A percentile compares a stretch with the other conserved stretches of the same genome.
These are phyloP conservation scores for Aspergillus sclerotiicarbonarius DNA, from an alignment of 495 filamentous ascomycete genomes.

Conservation along the genomic window DNA sequence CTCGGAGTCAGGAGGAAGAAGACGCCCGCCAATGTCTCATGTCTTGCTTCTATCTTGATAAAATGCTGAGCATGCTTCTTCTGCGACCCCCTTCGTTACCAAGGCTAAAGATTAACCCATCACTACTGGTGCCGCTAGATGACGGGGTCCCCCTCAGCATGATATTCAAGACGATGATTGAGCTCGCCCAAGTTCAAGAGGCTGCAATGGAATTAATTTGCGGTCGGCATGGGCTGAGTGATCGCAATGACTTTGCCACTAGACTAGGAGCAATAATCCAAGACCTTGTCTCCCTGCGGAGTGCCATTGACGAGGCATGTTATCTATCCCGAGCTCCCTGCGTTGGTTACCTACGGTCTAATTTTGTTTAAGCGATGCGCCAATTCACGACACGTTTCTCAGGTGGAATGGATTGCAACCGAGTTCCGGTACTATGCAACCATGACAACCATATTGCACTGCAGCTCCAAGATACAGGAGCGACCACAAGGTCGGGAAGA, in stretches of 20 bases:
- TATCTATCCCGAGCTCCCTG: too few species aligned
- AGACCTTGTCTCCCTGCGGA: not conserved
- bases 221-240: not conserved
- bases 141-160: slow-evolving; percentile 22
- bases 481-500: slow-evolving; percentile 27
- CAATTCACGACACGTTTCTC: too few species aligned
- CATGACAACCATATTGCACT: slow-evolving; percentile 20
- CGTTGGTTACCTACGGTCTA: too few species aligned
- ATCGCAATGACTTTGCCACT: not conserved
- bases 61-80: slow-evolving; percentile 35
- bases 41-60: slow-evolving; percentile 32
- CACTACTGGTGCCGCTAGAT: slow-evolving; percentile 24
- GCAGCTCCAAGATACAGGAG: slow-evolving; percentile 8
- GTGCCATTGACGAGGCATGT: too few species aligned
- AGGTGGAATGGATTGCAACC: slow-evolving; percentile 1
- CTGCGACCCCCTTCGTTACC: slow-evolving; percentile 35
- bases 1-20: not conserved
- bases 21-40: not conserved
- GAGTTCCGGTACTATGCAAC: slow-evolving; percentile 33
- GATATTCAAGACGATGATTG: slow-evolving; percentile 25
- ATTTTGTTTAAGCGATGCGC: too few species aligned
- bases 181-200: slow-evolving; percentile 25
- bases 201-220: slow-evolving; percentile 7
- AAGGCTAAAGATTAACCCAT: slow-evolving; percentile 26
- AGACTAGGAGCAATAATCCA: not conserved